Evolutionary conservation across 2,329 filamentous ascomycete species (phyloP), one percentile per base, ranked within the genome.

Genomic region (Alternaria incomplexa): DNA sequence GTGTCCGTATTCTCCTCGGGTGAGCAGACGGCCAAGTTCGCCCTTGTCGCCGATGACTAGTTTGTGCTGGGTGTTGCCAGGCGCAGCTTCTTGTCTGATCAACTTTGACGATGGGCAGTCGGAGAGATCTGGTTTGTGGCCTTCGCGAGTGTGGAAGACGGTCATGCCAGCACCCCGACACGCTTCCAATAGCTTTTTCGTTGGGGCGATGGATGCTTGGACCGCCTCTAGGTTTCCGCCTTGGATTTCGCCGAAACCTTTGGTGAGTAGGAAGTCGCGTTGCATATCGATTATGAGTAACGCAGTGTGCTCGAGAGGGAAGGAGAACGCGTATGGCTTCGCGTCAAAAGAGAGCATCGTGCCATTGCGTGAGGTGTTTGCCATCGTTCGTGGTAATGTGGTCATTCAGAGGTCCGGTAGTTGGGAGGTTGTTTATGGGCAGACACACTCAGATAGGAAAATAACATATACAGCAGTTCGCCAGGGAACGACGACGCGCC

Each of bases 1-100:
- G 68, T 87, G 85, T 9, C 85, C 85, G 58, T 84, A 83, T 73
- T 87, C 85, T 30, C 85, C 86, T 25, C 84, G 79, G 8, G 85
- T 81, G 3, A 88, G 77, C 7, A 87, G 75, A 50, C 84, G 76
- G n/a, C 86, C 86, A 78, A 87, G 84, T 4, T 83, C 79, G 3
- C 85, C 85, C 54, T 80, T 74, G 65, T 87, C 86, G 12, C 85
- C 85, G 63, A 88, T 87, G 17, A 80, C 80, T 58, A 83, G 77
- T 5, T 73, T 79, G 71, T 84, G 80, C 57, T 83, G 81, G 15
- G 71, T 77, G 26, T 80, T 79, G 6, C 80, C 80, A 0, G 84
- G 85, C 6, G 83, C 80, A 32, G 79, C 82, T 6, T 82, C 79
- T 67, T 87, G 85, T 43, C 85, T 80, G 22, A 83, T 72, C 30